These are phyloP conservation scores for Trichoderma arundinaceum DNA, from an alignment of 2,329 filamentous ascomycete species.

Conservation along the genomic window DNA sequence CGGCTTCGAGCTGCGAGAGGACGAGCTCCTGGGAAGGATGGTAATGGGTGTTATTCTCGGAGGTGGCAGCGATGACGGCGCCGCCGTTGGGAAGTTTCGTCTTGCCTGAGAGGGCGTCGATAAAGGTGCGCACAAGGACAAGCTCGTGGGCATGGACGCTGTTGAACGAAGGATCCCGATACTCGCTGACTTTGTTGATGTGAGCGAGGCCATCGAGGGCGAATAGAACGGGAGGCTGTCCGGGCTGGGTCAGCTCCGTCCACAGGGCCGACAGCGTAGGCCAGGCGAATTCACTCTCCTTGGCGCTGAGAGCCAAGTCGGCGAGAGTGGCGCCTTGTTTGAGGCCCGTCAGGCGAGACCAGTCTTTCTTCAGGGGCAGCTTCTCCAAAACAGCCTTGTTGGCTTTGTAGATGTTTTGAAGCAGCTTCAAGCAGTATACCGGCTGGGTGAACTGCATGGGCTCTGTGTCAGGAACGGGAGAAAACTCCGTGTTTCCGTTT, in stretches of 20 bases:
- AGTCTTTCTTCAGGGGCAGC: conserved; percentile 52
- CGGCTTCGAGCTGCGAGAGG: conserved; percentile 61
- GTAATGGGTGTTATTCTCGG: conserved; percentile 70
- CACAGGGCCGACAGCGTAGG: conserved; percentile 80
- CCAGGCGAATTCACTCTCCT: conserved; percentile 80
- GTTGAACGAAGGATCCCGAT: conserved; percentile 72
- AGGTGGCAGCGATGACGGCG: conserved; percentile 75
- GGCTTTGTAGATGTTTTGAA: conserved; percentile 73
- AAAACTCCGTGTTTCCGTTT: conserved; percentile 81
- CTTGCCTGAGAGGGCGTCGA: conserved; percentile 70
- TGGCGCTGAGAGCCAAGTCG: conserved; percentile 71
- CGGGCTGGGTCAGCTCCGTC: conserved; percentile 70
- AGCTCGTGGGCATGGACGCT: conserved; percentile 87
- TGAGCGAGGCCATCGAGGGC: conserved; percentile 79
- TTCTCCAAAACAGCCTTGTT: conserved; percentile 69
- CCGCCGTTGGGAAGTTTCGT: conserved; percentile 72
- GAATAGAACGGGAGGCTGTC: conserved; percentile 69
- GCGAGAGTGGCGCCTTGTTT: conserved; percentile 67
- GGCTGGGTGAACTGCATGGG: conserved; percentile 76
- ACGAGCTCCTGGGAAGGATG: conserved; percentile 72
- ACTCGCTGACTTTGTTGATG: conserved; percentile 79
- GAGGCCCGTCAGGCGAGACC: conserved; percentile 51
- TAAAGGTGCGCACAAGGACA: conserved; percentile 74
- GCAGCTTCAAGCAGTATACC: conserved; percentile 73
- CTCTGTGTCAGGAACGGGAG: conserved; percentile 65